phyloP scores from a whole-genome alignment of 2,329 filamentous ascomycete species.

The Stenocarpella maydis region DNA sequence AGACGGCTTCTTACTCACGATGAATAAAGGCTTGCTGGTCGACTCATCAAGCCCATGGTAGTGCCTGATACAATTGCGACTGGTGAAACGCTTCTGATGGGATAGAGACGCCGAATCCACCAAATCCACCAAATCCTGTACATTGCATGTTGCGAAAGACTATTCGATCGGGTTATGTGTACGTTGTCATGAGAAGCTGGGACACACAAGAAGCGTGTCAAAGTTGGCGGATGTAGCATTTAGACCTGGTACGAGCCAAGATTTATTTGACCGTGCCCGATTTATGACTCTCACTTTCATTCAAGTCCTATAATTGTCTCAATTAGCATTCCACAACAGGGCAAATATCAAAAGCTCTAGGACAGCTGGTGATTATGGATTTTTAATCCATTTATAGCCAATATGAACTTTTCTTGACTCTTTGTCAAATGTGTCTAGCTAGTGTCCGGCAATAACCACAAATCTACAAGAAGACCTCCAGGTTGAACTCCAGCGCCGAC shows the following conservation, averaged over 20 bases:
- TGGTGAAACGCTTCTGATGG: too few species aligned
- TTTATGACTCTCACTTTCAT: neutral
- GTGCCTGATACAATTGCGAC: too few species aligned
- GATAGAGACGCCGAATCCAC: too few species aligned
- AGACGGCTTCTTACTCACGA: too few species aligned
- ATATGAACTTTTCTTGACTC: neutral
- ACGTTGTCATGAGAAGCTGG: neutral
- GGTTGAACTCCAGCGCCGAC: slow-evolving; percentile 92
- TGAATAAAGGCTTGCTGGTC: too few species aligned
- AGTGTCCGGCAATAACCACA: neutral
- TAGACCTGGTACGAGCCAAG: neutral
- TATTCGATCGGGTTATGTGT: too few species aligned
- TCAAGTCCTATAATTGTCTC: neutral
- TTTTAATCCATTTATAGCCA: slow-evolving; percentile 10
- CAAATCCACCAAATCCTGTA: too few species aligned
- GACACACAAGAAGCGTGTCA: neutral
- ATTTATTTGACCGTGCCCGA: neutral
- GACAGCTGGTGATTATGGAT: neutral
- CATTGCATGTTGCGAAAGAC: too few species aligned
- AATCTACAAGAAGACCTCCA: slow-evolving; percentile 84
- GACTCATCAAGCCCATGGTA: too few species aligned
- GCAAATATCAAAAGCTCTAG: neutral
- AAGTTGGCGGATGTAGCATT: neutral
- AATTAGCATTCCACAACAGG: neutral
- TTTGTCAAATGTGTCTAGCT: neutral